A percentile compares a stretch with the other conserved stretches of the same genome.
Conservation (phyloP, 805 yeast species). For the Nakazawaea populi region DNA sequence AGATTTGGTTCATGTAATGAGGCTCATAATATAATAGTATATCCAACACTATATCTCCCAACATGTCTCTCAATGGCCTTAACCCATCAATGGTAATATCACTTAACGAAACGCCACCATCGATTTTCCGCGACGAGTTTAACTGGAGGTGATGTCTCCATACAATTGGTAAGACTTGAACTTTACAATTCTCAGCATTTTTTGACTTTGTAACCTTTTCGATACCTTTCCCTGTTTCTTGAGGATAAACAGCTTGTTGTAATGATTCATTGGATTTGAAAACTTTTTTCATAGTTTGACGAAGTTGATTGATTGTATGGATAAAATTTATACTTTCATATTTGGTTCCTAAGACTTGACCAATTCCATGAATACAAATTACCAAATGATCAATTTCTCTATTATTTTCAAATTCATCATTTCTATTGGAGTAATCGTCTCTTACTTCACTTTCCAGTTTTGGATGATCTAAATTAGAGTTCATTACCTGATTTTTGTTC, state of each 20-base stretch:
- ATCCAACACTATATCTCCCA: slow-evolving; percentile 87
- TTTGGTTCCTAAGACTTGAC: slow-evolving; percentile 76
- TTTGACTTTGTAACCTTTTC: neutral
- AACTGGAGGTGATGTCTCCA: slow-evolving; percentile 84
- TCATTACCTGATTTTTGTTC: slow-evolving; percentile 1
- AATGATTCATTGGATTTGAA: slow-evolving; percentile 35
- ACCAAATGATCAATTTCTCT: slow-evolving; percentile 53
- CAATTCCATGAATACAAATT: slow-evolving; percentile 93
- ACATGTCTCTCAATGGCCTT: slow-evolving; percentile 64
- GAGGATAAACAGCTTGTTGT: slow-evolving; percentile 27
- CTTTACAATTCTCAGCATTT: slow-evolving; percentile 41
- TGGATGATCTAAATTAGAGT: neutral
- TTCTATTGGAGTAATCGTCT: slow-evolving; percentile 42
- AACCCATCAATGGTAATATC: slow-evolving; percentile 78
- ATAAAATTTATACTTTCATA: slow-evolving; percentile 82
- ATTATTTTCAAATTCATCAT: slow-evolving; percentile 32
- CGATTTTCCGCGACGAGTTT: slow-evolving; percentile 32
- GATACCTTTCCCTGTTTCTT: slow-evolving; percentile 16
- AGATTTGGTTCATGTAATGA: slow-evolving; percentile 53
- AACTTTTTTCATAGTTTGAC: slow-evolving; percentile 50
- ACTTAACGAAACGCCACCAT: slow-evolving; percentile 39
- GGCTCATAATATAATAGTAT: slow-evolving; percentile 77
- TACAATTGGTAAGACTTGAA: slow-evolving; percentile 84
- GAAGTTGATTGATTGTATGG: slow-evolving; percentile 68
- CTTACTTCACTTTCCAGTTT: slow-evolving; percentile 33